These are phyloP conservation scores for Ustilago tritici DNA, from an alignment of 1,284 basidiomycete species.

Conservation along the genomic window DNA sequence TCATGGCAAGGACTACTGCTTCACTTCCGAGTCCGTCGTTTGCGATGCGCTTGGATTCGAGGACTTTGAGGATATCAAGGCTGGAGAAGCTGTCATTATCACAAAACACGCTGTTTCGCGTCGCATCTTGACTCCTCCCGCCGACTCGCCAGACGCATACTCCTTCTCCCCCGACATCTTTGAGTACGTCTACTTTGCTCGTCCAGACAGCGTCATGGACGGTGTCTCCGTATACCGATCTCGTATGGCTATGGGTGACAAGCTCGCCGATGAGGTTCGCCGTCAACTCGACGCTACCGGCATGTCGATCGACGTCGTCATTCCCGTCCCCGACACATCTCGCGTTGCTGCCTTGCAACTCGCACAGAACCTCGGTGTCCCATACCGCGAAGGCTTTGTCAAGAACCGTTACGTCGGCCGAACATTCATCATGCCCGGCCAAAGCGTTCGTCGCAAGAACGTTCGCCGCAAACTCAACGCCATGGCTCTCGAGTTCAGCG, in stretches of 20 bases:
- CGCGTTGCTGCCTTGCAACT: conserved; percentile 95
- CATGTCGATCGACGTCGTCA: conserved; percentile 78
- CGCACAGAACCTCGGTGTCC: conserved; percentile 88
- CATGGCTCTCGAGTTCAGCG: conserved; percentile 97
- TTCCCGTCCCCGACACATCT: conserved; percentile 97
- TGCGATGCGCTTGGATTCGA: conserved; percentile 91
- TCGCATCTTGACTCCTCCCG: conserved; percentile 56
- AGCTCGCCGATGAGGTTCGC: conserved; percentile 87
- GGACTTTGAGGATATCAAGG: conserved; percentile 92
- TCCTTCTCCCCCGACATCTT: conserved; percentile 87
- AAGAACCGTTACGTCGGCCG: conserved; percentile 99
- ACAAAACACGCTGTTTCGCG: conserved; percentile 72
- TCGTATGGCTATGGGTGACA: conserved; percentile 99
- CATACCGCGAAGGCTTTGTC: conserved; percentile 98
- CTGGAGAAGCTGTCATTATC: conserved; percentile 94
- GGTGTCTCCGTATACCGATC: conserved; percentile 96
- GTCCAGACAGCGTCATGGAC: conserved; percentile 96
- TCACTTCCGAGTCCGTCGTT: conserved; percentile 95
- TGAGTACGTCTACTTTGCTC: conserved; percentile 98
- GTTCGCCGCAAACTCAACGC: conserved; percentile 96
- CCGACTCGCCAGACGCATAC: conserved; percentile 44
- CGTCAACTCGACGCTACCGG: conserved; percentile 78
- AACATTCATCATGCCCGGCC: conserved; percentile 99
- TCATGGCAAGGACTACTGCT: conserved; percentile 80
- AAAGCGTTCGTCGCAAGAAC: conserved; percentile 84